Conservation (phyloP, 345 rosid species). For the Eucalyptus decipiens region DNA sequence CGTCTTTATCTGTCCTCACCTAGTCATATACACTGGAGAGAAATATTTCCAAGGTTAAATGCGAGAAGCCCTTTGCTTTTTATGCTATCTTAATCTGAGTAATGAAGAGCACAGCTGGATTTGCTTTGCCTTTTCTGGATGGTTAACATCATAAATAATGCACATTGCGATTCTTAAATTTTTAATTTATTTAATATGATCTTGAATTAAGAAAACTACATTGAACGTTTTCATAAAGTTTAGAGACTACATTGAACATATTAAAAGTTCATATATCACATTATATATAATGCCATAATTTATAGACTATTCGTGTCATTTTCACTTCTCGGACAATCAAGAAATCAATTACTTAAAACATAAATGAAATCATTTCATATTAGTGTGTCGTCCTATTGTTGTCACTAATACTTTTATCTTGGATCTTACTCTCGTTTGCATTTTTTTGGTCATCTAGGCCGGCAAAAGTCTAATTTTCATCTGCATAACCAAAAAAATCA, state of each 20-base stretch:
- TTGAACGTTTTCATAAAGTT: too few species aligned
- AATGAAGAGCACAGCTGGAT: not conserved
- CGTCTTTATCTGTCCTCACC: not conserved
- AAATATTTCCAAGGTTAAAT: not conserved
- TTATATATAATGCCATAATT: too few species aligned
- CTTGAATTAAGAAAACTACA: too few species aligned
- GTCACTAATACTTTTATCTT: not conserved
- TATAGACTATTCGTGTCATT: not conserved
- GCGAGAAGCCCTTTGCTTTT: not conserved
- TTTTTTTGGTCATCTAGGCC: not conserved
- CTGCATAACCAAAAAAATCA: too few species aligned
- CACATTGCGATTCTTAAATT: not conserved
- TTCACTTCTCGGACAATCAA: too few species aligned
- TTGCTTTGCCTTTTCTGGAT: not conserved
- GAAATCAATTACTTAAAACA: not conserved
- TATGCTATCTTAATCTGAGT: not conserved
- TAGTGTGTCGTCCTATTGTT: not conserved
- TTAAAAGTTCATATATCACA: too few species aligned
- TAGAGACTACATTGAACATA: too few species aligned
- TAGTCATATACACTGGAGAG: not conserved
- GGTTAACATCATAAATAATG: not conserved
- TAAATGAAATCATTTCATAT: not conserved
- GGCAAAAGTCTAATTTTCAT: not conserved
- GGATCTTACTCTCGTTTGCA: not conserved
- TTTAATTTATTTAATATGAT: too few species aligned